These are phyloP conservation scores for Ceratobasidium sp. DNA, from an alignment of 1,284 basidiomycete genomes.

Conservation along the genomic window DNA sequence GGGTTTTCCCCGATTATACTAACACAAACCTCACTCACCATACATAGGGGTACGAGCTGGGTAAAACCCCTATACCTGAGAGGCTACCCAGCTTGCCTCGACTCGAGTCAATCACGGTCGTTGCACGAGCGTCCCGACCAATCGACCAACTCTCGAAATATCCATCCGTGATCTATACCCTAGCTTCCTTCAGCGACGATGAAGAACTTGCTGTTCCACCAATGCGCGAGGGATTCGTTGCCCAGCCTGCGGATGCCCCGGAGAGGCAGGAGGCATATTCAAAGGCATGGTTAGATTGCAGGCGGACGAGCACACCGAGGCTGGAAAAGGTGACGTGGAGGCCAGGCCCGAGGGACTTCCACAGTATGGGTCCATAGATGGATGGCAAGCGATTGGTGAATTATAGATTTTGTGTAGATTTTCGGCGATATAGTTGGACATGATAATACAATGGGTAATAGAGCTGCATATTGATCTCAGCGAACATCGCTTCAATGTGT, in stretches of 20 bases:
- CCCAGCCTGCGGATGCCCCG: constrained; percentile 30
- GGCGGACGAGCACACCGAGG: constrained; percentile 1
- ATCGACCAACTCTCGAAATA: constrained; percentile 29
- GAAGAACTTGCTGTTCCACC: constrained; percentile 19
- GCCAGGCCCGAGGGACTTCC: constrained; percentile 38
- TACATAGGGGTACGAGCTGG: constrained; percentile 33
- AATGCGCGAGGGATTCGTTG: constrained; percentile 15
- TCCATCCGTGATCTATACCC: constrained; percentile 13
- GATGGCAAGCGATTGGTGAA: background rate
- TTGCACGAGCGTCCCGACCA: constrained; percentile 36
- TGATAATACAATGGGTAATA: constrained; percentile 20
- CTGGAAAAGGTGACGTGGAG: constrained; percentile 15
- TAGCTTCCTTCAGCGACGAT: background rate
- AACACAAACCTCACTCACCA: background rate
- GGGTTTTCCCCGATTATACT: background rate
- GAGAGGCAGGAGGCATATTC: constrained; percentile 36
- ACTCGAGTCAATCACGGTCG: constrained; percentile 34
- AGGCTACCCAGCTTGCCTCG: constrained; percentile 27
- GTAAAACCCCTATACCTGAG: constrained; percentile 35
- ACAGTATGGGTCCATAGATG: constrained; percentile 36
- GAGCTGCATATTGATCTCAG: background rate
- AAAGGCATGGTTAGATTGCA: constrained; percentile 26
- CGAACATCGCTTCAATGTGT: background rate
- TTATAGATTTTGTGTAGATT: constrained; percentile 9
- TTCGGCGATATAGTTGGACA: constrained; percentile 5